Base-by-base conservation (phyloP, 2,329 filamentous ascomycete species). In the Rutstroemia sp. region DNA sequence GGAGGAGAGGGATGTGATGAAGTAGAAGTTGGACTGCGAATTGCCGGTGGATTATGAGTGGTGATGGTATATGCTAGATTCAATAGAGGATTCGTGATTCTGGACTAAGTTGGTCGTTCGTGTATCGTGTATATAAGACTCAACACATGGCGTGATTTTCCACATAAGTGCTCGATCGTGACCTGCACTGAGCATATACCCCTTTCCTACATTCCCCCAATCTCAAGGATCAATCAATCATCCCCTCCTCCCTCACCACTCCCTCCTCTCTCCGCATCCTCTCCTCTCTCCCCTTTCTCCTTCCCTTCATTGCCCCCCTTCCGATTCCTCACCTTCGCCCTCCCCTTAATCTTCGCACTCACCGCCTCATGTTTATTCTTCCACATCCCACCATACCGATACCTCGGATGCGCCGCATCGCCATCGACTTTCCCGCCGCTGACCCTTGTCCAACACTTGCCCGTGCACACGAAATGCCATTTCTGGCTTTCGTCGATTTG, bases 261-360 rank as follows among this genome's bases (percentile, higher is more conserved):
- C 39, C 25, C 23, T 2, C 48, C n/a, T 34, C 39, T 17, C 23
- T 2, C 48, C n/a, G 23, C 23, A 23, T 10, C 38, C 37, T 17
- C 37, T 17, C 12, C 16, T 27, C 21, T 19, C 17, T 5, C 16
- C 5, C 23, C 3, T 1, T 12, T 6, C 4, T 16, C 38, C 48
- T 16, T 8, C 2, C 44, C n/a, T 14, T 30, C 37, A 6, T 16
- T 12, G 23, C 25, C 16, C 39, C 19, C 21, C 25, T 19, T 12
- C 45, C 48, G 37, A 34, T 57, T 59, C 17, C 56, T 47, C 14
- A 54, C 44, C 38, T 56, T 59, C 16, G 58, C 60, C 44, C 47
- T 62, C 7, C 60, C 60, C 45, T 60, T 62, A 17, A 60, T 62
- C 49, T 57, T 62, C 34, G 57, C 60, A 54, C 60, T 62, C 3